Base-by-base conservation (phyloP, 208 protist genomes). In the Wallacemonas rigidus region DNA sequence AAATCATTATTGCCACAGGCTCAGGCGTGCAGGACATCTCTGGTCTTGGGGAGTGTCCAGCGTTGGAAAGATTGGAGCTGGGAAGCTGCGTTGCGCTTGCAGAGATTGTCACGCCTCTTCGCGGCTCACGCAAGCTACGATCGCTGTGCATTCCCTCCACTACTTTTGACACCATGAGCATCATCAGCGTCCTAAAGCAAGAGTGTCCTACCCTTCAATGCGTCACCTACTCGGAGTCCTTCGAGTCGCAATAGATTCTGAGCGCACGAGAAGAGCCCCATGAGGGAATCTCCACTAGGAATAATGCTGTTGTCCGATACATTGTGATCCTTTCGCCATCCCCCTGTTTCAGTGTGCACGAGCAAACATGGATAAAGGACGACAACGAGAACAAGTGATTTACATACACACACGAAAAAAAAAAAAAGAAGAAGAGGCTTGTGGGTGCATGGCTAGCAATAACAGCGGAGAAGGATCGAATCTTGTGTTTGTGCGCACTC, bases 191-290 rank as follows among this genome's bases (percentile, higher is more conserved):
- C 17, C 40, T 65, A 17, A 38, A 65, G 43, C 41, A 51, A 51
- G 41, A 50, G 11, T 65, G 60, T 41, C 60, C 41, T 3, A 50
- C 40, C 6, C 60, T 65, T 17, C 12, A 48, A n/a, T 48, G 17
- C 40, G 36, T 65, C 41, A 41, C 36, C 15, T 65, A 65, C 60
- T 44, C 60, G 8, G 8, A 65, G 40, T 50, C 60, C n/a, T 65
- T 65, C 35, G 5, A 39, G 5, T 63, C 57, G 17, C 57, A 44
- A 11, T 63, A 58, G 54, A 8, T 14, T 15, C 47, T 8, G 11
- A 51, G 54, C 17, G 54, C 7, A 58, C 26, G 26, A 0, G 26
- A 26, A 26, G 26, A 26, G 26, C 26, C 26, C 26, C 26, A 26
- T 26, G 0, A 26, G 0, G 26, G 26, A 26, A 26, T 26, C 26